Conservation (phyloP, 495 filamentous ascomycete species). For the Bacidia gigantensis region DNA sequence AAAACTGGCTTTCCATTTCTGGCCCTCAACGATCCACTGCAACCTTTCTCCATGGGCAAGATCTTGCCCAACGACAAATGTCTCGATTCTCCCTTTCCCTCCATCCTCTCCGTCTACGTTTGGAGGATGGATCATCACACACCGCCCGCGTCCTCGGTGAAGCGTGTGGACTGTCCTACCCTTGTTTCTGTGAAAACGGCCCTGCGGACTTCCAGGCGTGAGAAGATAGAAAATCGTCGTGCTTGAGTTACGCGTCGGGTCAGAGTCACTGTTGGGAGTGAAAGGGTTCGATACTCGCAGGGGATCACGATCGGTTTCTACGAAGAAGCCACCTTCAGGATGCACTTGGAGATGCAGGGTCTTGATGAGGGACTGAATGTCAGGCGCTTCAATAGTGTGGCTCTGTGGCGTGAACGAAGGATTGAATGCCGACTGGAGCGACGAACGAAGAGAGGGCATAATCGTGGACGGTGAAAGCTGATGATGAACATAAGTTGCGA, state of each 20-base stretch:
- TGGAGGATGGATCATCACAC: slow-evolving; percentile 43
- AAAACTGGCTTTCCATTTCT: slow-evolving; percentile 48
- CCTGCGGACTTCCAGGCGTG: slow-evolving; percentile 40
- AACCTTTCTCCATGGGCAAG: slow-evolving; percentile 41
- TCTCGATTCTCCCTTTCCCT: slow-evolving; percentile 37
- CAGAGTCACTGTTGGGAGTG: slow-evolving; percentile 18
- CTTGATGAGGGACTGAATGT: slow-evolving; percentile 27
- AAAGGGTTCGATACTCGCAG: slow-evolving; percentile 39
- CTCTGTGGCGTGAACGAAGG: slow-evolving; percentile 24
- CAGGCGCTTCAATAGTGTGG: slow-evolving; percentile 11
- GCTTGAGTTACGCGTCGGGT: slow-evolving; percentile 29
- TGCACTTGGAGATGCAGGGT: slow-evolving; percentile 35
- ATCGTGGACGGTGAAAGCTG: too few relatives aligned
- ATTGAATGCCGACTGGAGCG: not conserved
- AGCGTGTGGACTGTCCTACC: slow-evolving; percentile 47
- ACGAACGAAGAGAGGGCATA: not conserved
- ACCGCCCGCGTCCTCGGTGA: slow-evolving; percentile 43
- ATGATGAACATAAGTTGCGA: too few relatives aligned
- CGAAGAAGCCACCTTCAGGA: slow-evolving; percentile 52
- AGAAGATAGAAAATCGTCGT: slow-evolving; percentile 50
- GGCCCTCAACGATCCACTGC: slow-evolving; percentile 58
- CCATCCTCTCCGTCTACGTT: slow-evolving; percentile 25
- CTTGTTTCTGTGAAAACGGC: slow-evolving; percentile 47
- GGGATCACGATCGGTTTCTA: slow-evolving; percentile 44
- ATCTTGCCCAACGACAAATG: slow-evolving; percentile 46